Evolutionary conservation across 2,329 filamentous ascomycete genomes (phyloP), one percentile per base, ranked within the genome.

Genomic region (Xylaria hypoxylon): DNA sequence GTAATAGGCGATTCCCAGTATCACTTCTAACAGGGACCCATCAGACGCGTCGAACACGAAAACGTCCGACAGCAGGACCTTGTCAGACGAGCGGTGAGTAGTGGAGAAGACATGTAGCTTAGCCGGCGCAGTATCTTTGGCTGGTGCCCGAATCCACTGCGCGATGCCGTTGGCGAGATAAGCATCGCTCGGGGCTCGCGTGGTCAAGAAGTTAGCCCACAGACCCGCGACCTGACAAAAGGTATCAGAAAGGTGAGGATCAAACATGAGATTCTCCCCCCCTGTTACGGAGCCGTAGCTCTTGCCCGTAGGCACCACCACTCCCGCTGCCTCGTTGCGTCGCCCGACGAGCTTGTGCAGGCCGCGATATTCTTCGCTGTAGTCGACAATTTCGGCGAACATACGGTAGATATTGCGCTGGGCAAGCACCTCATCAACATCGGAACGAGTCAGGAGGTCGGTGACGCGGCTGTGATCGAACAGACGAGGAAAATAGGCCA

Each of bases 161-260:
- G 79, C 79, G 22, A 78, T 73, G 2, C 77, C 71, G 22, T 71
- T 75, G 11, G 75, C 70, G 22, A 82, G 73, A 69, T 50, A 82
- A 45, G 80, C 77, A 17, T 78, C 76, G 2, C 45, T 61, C 1
- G 69, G 45, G 1, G 62, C 42, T 24, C 62, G 50, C n/a, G 79
- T 74, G 0, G 73, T 74, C 76, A 81, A 77, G 63, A 69, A 74
- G 66, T 81, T 82, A 17, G 77, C 73, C 64, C 69, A 80, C 11
- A 81, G 73, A 3, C 80, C 79, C 11, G 62, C 78, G 1, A 80
- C 74, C 66, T 81, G 80, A 60, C 76, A 72, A 68, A 80, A 80
- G 4, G 33, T 64, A 51, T 82, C 80, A 11, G 71, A 62, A 19
- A 80, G 67, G n/a, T 69, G 67, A 5, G 70, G 40, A 40, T 79